Percentiles rank a stretch among this genome's conserved stretches.
These are phyloP conservation scores for Gleditsia sinensis DNA, from an alignment of 306 rosid genomes.

Conservation along the genomic window DNA sequence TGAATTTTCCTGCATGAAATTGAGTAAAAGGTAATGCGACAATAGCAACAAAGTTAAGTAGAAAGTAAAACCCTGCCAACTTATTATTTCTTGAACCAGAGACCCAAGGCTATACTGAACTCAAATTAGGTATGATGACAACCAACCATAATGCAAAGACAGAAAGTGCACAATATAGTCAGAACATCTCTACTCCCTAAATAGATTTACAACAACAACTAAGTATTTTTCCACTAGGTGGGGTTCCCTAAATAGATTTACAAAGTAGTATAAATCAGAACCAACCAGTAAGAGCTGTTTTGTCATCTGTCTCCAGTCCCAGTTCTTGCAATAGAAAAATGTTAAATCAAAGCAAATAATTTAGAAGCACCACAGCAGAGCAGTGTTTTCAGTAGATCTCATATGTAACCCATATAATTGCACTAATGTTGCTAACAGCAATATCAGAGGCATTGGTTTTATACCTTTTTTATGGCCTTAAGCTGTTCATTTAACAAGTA, in stretches of 20 bases:
- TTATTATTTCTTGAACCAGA: slow-evolving; percentile 31
- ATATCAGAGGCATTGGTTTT: slow-evolving; percentile 21
- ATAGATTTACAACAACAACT: too few relatives aligned
- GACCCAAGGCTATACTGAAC: slow-evolving; percentile 23
- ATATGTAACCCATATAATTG: slow-evolving; percentile 3
- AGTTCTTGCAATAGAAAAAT: slow-evolving; percentile 63
- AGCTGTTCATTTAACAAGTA: slow-evolving; percentile 90
- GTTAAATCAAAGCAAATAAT: slow-evolving; percentile 33
- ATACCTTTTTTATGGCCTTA: slow-evolving; percentile 95
- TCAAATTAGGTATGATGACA: slow-evolving; percentile 12
- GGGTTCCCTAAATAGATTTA: background rate
- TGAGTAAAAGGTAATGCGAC: slow-evolving; percentile 26
- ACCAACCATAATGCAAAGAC: slow-evolving; percentile 14
- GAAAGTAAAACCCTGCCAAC: slow-evolving; percentile 25
- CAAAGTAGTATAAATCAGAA: slow-evolving; percentile 32
- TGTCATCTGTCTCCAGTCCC: slow-evolving; percentile 98
- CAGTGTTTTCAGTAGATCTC: slow-evolving; percentile 13
- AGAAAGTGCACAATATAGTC: background rate
- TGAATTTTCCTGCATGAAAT: slow-evolving; percentile 72
- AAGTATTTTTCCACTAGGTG: too few relatives aligned
- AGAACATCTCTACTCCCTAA: slow-evolving; percentile 11
- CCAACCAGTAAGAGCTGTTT: slow-evolving; percentile 97
- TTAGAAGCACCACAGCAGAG: background rate
- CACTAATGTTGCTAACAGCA: slow-evolving; percentile 19
- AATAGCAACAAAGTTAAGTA: slow-evolving; percentile 4